Conservation (phyloP, 2,329 filamentous ascomycete genomes). For the Nannizziopsis arthrosporioides region DNA sequence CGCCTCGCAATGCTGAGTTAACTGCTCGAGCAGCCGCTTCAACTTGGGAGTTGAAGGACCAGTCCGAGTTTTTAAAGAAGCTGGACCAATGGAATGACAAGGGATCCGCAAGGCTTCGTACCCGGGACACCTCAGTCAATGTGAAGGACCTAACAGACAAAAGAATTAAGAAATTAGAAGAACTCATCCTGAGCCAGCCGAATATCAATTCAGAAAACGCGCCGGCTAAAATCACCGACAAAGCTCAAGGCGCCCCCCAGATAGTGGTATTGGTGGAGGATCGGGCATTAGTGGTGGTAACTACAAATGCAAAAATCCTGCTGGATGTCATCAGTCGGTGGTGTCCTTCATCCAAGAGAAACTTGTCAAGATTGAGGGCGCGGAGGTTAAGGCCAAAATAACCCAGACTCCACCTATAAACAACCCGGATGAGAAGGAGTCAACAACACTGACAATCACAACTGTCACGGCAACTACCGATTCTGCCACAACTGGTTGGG, state of each 20-base stretch:
- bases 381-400: neutral
- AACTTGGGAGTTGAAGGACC: neutral
- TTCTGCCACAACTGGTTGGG: neutral
- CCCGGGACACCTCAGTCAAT: too few relatives aligned
- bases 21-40: neutral
- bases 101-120: too few relatives aligned
- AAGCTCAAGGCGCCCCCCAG: neutral
- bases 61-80: neutral
- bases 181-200: neutral
- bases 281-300: neutral
- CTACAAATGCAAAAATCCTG: neutral
- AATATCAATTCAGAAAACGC: neutral
- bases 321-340: neutral
- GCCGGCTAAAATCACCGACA: neutral
- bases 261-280: too few relatives aligned
- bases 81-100: neutral
- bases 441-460: neutral
- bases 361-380: neutral
- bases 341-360: neutral
- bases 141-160: neutral
- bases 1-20: neutral
- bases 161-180: neutral
- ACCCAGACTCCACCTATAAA: neutral
- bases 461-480: neutral
- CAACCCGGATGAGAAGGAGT: neutral